These are phyloP conservation scores for Phyllosticta citrichinensis DNA, from an alignment of 2,329 filamentous ascomycete genomes.

Conservation along the genomic window DNA sequence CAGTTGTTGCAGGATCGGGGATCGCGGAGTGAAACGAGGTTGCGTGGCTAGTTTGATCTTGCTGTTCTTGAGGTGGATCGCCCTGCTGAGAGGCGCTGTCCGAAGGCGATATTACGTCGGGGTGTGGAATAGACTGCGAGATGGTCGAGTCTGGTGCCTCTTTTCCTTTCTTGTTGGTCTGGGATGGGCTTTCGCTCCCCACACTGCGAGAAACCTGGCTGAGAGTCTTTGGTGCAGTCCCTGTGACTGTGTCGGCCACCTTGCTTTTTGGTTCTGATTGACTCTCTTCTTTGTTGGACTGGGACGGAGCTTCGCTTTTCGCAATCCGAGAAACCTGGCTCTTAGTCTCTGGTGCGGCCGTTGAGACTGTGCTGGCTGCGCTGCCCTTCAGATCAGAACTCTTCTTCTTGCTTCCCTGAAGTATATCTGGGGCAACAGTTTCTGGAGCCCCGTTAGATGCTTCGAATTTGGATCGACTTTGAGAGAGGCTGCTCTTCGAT, in stretches of 20 bases:
- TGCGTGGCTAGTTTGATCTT: slow-evolving; percentile 2
- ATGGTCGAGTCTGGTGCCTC: not conserved
- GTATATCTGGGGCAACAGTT: not conserved
- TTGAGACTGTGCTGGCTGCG: not conserved
- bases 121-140: not conserved
- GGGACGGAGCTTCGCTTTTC: not conserved
- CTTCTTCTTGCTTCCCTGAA: not conserved
- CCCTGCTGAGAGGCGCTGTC: slow-evolving; percentile 8
- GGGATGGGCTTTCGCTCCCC: not conserved
- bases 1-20: not conserved
- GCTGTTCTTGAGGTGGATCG: not conserved
- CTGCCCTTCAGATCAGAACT: not conserved
- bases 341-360: not conserved
- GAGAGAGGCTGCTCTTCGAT: not conserved
- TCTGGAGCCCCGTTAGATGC: not conserved
- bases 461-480: not conserved
- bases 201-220: not conserved
- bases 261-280: not conserved
- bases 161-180: not conserved
- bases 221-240: not conserved
- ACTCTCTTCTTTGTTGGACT: not conserved
- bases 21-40: not conserved
- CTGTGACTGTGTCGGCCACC: not conserved
- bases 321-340: not conserved
- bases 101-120: not conserved